A percentile compares a stretch with the other conserved stretches of the same genome.
Conservation (phyloP, 257 asterid genomes). For the Ophiorrhiza pumila region DNA sequence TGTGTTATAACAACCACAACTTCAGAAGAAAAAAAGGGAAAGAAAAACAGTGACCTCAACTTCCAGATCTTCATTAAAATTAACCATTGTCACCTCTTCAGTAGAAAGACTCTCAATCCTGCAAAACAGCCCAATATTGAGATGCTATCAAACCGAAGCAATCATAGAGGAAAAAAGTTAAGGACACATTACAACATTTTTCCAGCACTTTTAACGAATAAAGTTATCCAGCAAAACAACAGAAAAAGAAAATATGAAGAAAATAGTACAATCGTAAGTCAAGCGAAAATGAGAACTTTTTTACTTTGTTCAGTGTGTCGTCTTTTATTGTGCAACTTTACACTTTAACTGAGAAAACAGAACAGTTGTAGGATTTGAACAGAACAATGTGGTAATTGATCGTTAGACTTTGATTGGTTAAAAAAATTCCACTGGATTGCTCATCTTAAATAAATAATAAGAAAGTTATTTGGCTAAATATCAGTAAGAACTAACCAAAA, state of each 20-base stretch:
- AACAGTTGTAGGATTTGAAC: neutral
- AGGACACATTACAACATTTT: neutral
- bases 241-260: neutral
- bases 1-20: neutral
- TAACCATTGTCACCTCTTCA: constrained; percentile 26
- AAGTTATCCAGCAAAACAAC: neutral
- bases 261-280: neutral
- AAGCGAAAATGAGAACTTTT: constrained; percentile 4
- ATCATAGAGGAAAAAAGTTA: neutral
- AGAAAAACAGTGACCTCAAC: constrained; percentile 43
- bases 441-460: neutral
- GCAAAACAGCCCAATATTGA: constrained; percentile 25
- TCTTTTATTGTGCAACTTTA: neutral
- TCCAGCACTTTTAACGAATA: neutral
- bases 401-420: neutral
- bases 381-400: neutral
- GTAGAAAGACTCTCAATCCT: constrained; percentile 37
- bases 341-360: neutral
- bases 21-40: neutral
- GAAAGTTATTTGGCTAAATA: neutral
- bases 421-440: neutral
- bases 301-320: neutral
- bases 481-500: neutral
- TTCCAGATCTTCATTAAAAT: constrained; percentile 29
- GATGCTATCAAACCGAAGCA: neutral